Percentiles rank a stretch among this genome's conserved stretches.
Evolutionary conservation across 2,329 filamentous ascomycete species (phyloP).

Genomic region (Fusarium falciforme): DNA sequence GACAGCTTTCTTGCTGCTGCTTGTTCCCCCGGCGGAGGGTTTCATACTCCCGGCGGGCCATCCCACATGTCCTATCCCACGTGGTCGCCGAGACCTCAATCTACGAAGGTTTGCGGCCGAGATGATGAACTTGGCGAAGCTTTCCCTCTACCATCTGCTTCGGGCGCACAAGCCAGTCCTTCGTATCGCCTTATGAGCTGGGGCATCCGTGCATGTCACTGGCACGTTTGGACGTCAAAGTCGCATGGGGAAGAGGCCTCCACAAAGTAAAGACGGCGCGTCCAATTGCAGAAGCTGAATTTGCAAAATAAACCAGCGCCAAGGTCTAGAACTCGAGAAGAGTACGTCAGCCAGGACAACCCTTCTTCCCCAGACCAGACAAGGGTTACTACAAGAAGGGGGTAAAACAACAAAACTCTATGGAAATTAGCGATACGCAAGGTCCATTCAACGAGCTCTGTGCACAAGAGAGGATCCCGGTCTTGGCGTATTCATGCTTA

Average conservation of each 20-base stretch:
- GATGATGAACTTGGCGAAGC: neutral
- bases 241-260: neutral
- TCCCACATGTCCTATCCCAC: conserved; percentile 17
- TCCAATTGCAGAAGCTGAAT: conserved; percentile 28
- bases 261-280: neutral
- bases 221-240: neutral
- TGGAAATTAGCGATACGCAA: neutral
- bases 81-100: conserved; percentile 4
- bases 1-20: neutral
- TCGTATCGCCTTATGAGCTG: conserved; percentile 26
- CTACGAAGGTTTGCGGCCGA: neutral
- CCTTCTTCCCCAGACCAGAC: neutral
- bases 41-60: conserved; percentile 22
- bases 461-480: neutral
- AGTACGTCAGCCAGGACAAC: conserved; percentile 6
- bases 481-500: conserved; percentile 8
- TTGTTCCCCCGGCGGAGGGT: conserved; percentile 11
- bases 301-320: conserved; percentile 13
- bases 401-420: neutral
- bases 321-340: conserved; percentile 6
- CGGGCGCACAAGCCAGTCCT: neutral
- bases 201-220: neutral
- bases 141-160: neutral
- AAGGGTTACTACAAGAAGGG: neutral
- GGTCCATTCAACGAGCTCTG: neutral